Conservation (phyloP, 2,329 filamentous ascomycete species). For the Sclerotinia borealis region DNA sequence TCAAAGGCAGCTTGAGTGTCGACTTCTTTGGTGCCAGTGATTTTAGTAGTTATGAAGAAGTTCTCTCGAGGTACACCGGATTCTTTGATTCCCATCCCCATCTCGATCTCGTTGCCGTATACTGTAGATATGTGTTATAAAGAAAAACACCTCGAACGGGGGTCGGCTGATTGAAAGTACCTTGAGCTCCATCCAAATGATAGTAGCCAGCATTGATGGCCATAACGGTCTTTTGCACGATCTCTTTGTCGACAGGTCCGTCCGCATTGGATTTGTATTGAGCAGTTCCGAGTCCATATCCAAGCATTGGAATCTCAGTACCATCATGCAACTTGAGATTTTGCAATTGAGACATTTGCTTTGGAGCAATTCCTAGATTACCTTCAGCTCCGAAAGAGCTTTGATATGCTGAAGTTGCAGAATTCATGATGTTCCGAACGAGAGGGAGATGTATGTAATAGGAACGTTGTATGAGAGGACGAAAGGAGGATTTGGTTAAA, state of each 20-base stretch:
- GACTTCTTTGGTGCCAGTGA: constrained; percentile 34
- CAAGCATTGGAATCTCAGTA: constrained; percentile 64
- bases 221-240: constrained; percentile 46
- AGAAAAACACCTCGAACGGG: not conserved
- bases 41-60: constrained; percentile 64
- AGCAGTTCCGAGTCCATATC: constrained; percentile 68
- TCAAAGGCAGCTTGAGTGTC: constrained; percentile 44
- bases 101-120: constrained; percentile 62
- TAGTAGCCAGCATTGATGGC: constrained; percentile 65
- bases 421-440: constrained; percentile 36
- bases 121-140: constrained; percentile 33
- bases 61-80: constrained; percentile 58
- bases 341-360: constrained; percentile 48
- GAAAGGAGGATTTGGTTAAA: not conserved
- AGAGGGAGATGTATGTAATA: not conserved
- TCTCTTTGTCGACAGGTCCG: constrained; percentile 45
- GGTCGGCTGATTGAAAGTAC: constrained; percentile 38
- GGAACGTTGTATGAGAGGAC: not conserved
- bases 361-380: constrained; percentile 71
- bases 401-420: constrained; percentile 36
- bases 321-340: constrained; percentile 68
- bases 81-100: constrained; percentile 65
- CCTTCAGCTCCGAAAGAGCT: constrained; percentile 19
- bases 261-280: constrained; percentile 45
- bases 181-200: constrained; percentile 70